Evolutionary conservation across 1,139 yeast genomes (phyloP).

Genomic region (Geotrichum citri-aurantii): DNA sequence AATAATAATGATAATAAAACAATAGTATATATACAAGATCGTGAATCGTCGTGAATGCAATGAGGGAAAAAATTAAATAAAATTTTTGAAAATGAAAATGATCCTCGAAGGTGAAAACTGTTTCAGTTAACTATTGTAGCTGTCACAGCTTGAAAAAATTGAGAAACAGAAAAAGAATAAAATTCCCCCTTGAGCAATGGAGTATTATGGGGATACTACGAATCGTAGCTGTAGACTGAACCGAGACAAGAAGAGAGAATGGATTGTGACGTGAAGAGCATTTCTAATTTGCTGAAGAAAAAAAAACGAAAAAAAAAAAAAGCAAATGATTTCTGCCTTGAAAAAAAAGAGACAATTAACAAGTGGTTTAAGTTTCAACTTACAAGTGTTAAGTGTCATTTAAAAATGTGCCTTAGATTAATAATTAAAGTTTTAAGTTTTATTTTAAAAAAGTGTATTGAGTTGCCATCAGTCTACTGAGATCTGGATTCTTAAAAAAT

Average conservation of each 20-base stretch:
- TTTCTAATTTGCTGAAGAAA: not conserved
- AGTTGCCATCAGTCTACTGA: no score
- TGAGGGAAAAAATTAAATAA: not conserved
- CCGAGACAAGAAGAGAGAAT: not conserved
- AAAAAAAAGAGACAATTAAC: no score
- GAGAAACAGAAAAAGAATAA: no score
- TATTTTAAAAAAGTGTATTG: no score
- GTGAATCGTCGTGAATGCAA: not conserved
- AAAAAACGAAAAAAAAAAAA: not conserved
- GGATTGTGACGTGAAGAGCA: not conserved
- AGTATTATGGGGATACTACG: not conserved
- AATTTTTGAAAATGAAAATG: not conserved
- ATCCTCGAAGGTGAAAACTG: not conserved
- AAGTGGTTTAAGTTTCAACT: no score
- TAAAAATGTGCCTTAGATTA: no score
- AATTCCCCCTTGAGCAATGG: not conserved
- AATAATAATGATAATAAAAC: not conserved
- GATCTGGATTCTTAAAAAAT: no score
- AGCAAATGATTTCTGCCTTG: not conserved
- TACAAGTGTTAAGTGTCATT: not conserved
- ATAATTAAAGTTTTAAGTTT: not conserved
- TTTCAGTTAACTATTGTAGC: no score
- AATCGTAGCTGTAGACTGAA: not conserved
- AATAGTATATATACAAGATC: not conserved
- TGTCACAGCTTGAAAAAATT: not conserved